Evolutionary conservation across 2,329 filamentous ascomycete genomes (phyloP), one percentile per base, ranked within the genome.

Genomic region (Scedosporium boydii): DNA sequence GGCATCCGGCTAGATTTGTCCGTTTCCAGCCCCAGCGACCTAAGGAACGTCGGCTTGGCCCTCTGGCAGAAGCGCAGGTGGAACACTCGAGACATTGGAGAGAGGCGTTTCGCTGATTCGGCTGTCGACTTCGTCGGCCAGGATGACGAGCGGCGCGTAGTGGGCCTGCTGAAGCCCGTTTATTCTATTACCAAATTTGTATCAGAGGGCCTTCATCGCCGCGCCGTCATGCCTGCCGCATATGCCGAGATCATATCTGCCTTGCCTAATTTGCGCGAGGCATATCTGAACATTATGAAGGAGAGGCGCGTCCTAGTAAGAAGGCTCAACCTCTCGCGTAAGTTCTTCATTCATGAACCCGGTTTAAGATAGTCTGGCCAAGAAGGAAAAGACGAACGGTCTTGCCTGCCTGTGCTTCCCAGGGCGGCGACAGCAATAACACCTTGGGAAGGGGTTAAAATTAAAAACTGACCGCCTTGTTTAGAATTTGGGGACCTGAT

Each of bases 81-180:
- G 62, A 63, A 66, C 57, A 58, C 56, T 34, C 61, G 56, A 16
- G 67, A 68, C 26, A 68, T 68, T 41, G 67, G 67, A 3, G 65
- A 67, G 59, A 62, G 62, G 60, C 66, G 67, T 3, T 68, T 68
- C 51, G 60, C 56, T 2, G 64, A 67, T 60, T 89, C 87, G 80
- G 91, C 84, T 69, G 75, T 80, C 21, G 89, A 89, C 34, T 84
- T 84, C 3, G 83, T 81, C 23, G 78, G 78, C 46, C 87, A 88
- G 65, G 75, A 84, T 41, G 82, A 90, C 18, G 88, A 91, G 67
- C 86, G 87, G 0, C 83, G 87, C 70, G 82, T 88, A 4, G 57
- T 58, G 16, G 41, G 18, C 44, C 16, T 76, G 46, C 76, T 90
- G 67, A 85, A 83, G 63, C 89, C 86, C 0, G 67, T 68, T 12